Evolutionary conservation across 75 land plant species (phyloP), one percentile per base, ranked within the genome.

Genomic region (Pseudotsuga menziesii): DNA sequence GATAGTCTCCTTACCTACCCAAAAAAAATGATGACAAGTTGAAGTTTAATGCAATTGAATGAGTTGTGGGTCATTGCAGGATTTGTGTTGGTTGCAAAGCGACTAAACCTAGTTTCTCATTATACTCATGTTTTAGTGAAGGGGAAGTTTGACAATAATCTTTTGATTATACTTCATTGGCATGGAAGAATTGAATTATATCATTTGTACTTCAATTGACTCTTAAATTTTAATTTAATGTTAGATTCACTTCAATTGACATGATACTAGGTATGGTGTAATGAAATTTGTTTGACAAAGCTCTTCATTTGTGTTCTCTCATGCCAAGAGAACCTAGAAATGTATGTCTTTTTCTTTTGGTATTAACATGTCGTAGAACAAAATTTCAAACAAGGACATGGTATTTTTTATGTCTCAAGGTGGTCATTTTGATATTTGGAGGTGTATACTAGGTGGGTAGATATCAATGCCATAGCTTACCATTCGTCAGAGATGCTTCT

Each of bases 61-160:
- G 32, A 29, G 32, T 29, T 29, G 32, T 29, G 1, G 32, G 32
- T 29, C 32, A 29, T 29, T 57, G 81, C 86, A n/a, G 91, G 93
- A 72, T 95, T 95, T 79, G 88, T 88, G 79, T 86, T 91, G 39
- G 89, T 94, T 62, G 98, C 96, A 13, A 95, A 89, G 82, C 84
- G 96, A 67, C 82, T 88, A 56, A 92, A 90, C 78, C 80, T 85
- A 7, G 86, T 83, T 22, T 83, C 83, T 66, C 20, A 39, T 66
- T 66, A 66, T 39, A 35, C 35, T 19, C 5, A 32, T 35, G 41
- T 19, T 20, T 15, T 4, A 20, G 32, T 15, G 13, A 29, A 29
- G 32, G 32, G 32, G 32, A 29, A 29, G 1, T 29, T 29, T 29
- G 32, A 29, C 32, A 29, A 29, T 29, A 29, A 29, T 1, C 0